Evolutionary conservation across 2,329 filamentous ascomycete genomes (phyloP), one percentile per base, ranked within the genome.

Genomic region (Calonectria pseudoreteaudii): DNA sequence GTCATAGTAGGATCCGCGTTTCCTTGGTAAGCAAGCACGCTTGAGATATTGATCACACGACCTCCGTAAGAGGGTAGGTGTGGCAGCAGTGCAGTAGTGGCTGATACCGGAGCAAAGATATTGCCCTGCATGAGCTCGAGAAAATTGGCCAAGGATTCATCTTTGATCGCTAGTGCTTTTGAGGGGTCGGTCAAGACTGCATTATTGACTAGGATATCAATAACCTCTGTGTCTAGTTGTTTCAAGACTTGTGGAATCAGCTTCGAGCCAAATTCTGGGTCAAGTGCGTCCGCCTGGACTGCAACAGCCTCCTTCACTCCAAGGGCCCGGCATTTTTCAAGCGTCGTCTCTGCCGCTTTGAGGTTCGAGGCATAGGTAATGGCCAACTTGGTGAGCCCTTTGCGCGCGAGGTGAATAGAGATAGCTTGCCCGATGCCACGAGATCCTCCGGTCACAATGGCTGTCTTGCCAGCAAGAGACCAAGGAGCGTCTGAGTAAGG

Each of bases 351-450:
- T 1, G 64, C 64, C 41, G 62, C 28, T 38, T 66, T 11, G 11
- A 13, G 10, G 41, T 66, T 66, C 11, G 14, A 26, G 31, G 31
- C 47, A 53, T 70, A 73, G 31, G 68, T 70, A 36, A 67, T 62
- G 60, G 67, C 70, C 11, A 72, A 23, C 20, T 68, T 68, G 4
- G 18, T 47, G 26, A 72, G 23, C 1, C 70, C 70, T 47, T 72
- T 72, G 14, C 53, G 65, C 13, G 70, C 66, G 4, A 72, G 44
- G 5, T 72, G 65, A 30, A 68, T 44, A 3, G 70, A 65, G 28
- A 65, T 72, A 13, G 70, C 70, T 34, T 53, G 52, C 10, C 65
- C 70, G 44, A 72, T 72, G 50, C 70, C 65, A 11, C 70, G 70
- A 30, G 70, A 72, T n/a, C 52, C 70, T 8, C 70, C 65, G 9